Base-by-base conservation (phyloP, 768 basidiomycete species). In the Podaxis pistillaris region DNA sequence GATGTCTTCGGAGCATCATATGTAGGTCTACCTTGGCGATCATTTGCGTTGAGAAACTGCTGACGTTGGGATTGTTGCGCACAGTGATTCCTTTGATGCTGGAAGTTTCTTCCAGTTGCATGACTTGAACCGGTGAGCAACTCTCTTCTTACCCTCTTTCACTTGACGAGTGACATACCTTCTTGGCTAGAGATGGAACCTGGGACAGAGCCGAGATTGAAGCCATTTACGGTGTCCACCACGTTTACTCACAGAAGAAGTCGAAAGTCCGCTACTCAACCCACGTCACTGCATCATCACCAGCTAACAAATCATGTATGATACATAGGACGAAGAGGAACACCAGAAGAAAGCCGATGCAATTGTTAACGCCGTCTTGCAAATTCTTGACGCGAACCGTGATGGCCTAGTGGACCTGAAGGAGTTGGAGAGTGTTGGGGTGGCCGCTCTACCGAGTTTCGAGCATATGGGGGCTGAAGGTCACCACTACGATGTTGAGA, bases 171-270 rank as follows among this genome's bases (percentile, higher is more conserved):
- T 52, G 33, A 51, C 51, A 65, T 51, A 63, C 65, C 26, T 54
- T n/a, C 50, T 38, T 51, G 1, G 12, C 26, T 68, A 92, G 90
- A 41, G 87, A 98, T 70, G 93, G 93, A 0, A 69, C 83, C 58
- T 94, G 94, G 88, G 89, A 93, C 71, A 79, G 80, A 63, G 87
- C 88, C 59, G 96, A 99, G 73, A 90, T 99, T 64, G 91, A 97
- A 74, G 94, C 95, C 19, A 87, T 99, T 41, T 99, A 99, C 67
- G 96, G 96, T 58, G 90, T 98, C 7, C 94, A 97, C 73, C 96
- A 98, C 70, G 82, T 94, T 61, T 93, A 90, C 72, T 91, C 89
- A 49, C 88, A 88, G 79, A 89, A 89, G 76, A 85, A 89, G 75
- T 91, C 88, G 36, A 88, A 86, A 81, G 90, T 83, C 62, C 13